Evolutionary conservation across 805 yeast species (phyloP).

Genomic region (Lipomyces starkeyi): DNA sequence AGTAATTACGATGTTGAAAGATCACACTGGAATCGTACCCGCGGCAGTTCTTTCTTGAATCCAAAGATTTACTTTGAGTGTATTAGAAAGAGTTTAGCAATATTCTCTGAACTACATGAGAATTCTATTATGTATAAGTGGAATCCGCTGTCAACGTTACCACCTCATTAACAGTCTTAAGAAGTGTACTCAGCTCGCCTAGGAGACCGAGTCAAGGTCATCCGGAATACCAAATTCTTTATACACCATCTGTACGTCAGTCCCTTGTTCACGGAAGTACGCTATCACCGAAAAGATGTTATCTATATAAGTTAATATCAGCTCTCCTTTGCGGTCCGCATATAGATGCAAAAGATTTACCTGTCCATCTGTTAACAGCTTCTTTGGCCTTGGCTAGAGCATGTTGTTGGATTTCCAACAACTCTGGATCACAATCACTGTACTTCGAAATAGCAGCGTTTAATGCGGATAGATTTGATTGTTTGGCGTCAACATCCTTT

Average conservation of each 20-base stretch:
- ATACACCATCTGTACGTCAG: slow-evolving; percentile 45
- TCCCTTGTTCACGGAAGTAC: slow-evolving; percentile 47
- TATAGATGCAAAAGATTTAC: slow-evolving; percentile 20
- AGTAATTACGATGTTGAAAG: too few species aligned
- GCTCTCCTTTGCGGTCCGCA: slow-evolving; percentile 22
- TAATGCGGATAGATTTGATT: slow-evolving; percentile 13
- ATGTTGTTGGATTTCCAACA: slow-evolving; percentile 19
- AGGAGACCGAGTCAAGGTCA: slow-evolving; percentile 44
- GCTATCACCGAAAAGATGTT: slow-evolving; percentile 52
- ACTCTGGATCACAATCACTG: slow-evolving; percentile 32
- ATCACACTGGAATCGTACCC: too few species aligned
- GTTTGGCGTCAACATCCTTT: slow-evolving; percentile 16
- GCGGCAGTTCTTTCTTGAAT: too few species aligned
- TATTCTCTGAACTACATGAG: background rate
- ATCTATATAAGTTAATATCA: slow-evolving; percentile 43
- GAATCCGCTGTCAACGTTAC: background rate
- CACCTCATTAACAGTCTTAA: background rate
- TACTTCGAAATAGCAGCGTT: slow-evolving; percentile 15
- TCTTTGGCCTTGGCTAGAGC: slow-evolving; percentile 22
- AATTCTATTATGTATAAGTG: background rate
- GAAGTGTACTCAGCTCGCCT: background rate
- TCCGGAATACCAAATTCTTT: slow-evolving; percentile 54
- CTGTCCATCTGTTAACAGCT: slow-evolving; percentile 42
- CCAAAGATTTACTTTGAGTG: too few species aligned
- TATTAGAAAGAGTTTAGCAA: too few species aligned